Evolutionary conservation across 441 rosid genomes (phyloP).

Genomic region (Pelargonium cotyledonis): DNA sequence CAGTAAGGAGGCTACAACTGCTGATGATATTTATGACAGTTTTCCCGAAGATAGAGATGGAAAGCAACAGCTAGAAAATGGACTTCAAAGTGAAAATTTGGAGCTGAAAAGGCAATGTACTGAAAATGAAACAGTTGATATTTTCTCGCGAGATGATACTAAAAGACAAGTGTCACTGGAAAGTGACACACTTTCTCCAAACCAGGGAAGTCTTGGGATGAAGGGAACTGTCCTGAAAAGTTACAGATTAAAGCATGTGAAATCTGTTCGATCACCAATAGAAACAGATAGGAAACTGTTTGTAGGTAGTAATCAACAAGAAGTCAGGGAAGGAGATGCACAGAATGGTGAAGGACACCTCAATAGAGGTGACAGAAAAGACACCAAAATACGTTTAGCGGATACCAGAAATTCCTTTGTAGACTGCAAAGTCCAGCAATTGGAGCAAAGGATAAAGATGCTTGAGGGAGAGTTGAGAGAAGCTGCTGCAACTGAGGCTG

Average conservation of each 20-base stretch:
- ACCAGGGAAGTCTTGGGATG: conserved; percentile 37
- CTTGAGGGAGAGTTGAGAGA: conserved; percentile 90
- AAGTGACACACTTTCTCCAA: conserved; percentile 46
- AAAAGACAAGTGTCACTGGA: conserved; percentile 39
- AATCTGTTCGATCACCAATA: conserved; percentile 65
- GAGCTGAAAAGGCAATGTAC: conserved; percentile 28
- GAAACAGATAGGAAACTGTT: conserved; percentile 40
- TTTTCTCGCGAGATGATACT: conserved; percentile 35
- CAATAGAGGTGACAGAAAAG: conserved; percentile 38
- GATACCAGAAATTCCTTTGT: conserved; percentile 32
- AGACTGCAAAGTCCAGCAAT: conserved; percentile 56
- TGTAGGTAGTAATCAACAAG: conserved; percentile 29
- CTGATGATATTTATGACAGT: conserved; percentile 18
- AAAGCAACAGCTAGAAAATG: conserved; percentile 28
- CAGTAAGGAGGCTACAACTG: conserved; percentile 22
- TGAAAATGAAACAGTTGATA: conserved; percentile 30
- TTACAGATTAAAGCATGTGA: conserved; percentile 56
- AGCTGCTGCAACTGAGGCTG: conserved; percentile 87
- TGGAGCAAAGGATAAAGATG: conserved; percentile 63
- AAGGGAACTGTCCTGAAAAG: conserved; percentile 34
- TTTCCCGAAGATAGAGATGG: conserved; percentile 23
- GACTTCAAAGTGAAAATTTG: conserved; percentile 22
- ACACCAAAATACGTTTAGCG: conserved; percentile 44
- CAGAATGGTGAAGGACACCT: conserved; percentile 30
- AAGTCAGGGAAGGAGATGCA: conserved; percentile 35